Percentiles rank a stretch among this genome's conserved stretches.
These are phyloP conservation scores for Candida chilensis DNA, from an alignment of 805 yeast genomes.

Conservation along the genomic window DNA sequence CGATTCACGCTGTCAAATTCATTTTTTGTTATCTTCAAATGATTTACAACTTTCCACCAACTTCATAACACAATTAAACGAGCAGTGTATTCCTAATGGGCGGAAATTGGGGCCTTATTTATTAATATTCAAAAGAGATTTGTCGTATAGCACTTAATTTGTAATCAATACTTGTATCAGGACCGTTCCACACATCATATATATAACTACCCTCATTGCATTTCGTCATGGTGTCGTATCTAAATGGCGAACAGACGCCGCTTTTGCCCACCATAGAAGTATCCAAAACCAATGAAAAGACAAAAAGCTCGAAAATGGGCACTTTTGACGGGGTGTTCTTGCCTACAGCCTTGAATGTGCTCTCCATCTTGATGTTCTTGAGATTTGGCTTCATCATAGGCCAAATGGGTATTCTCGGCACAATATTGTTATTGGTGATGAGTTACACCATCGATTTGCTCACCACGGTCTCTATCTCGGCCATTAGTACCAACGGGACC, in stretches of 20 bases:
- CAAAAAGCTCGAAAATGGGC: constrained; percentile 46
- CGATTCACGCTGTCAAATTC: too few relatives aligned
- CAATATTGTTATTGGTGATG: constrained; percentile 54
- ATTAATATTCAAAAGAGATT: too few relatives aligned
- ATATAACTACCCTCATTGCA: too few relatives aligned
- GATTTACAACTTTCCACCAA: too few relatives aligned
- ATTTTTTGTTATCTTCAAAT: too few relatives aligned
- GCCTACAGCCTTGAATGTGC: constrained; percentile 87
- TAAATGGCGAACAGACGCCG: constrained; percentile 11
- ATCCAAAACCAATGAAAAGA: background rate
- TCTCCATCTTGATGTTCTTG: constrained; percentile 89
- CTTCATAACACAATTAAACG: too few relatives aligned
- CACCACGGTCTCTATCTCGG: constrained; percentile 86
- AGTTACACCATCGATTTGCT: constrained; percentile 76
- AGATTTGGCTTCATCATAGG: constrained; percentile 95
- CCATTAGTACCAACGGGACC: constrained; percentile 95
- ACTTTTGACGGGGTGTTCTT: constrained; percentile 87
- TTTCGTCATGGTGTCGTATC: constrained; percentile 12
- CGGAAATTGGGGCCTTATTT: too few relatives aligned
- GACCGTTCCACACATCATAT: too few relatives aligned
- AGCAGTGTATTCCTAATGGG: too few relatives aligned
- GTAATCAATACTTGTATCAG: too few relatives aligned
- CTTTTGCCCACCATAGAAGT: constrained; percentile 5
- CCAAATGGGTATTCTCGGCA: constrained; percentile 84
- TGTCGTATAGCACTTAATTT: too few relatives aligned